Evolutionary conservation across 768 basidiomycete genomes (phyloP).

Genomic region (Mycena rosella): DNA sequence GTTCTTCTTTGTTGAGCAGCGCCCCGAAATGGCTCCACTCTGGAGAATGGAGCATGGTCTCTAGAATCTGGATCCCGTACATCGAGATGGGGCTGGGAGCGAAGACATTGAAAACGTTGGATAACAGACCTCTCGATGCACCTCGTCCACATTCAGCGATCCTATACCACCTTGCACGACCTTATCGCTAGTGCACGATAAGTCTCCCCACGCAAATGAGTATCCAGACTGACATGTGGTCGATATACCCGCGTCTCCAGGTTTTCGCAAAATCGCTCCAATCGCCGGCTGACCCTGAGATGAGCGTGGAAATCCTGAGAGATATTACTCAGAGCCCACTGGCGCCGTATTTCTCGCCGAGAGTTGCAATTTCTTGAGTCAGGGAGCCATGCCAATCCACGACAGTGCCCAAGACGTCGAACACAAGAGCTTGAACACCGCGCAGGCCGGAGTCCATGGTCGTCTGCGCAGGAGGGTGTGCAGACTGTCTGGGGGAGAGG

Average conservation of each 20-base stretch:
- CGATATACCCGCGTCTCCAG: constrained; percentile 68
- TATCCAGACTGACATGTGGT: constrained; percentile 54
- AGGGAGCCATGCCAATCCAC: constrained; percentile 60
- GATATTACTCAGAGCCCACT: constrained; percentile 38
- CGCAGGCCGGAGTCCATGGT: constrained; percentile 10
- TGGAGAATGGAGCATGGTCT: constrained; percentile 62
- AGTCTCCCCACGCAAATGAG: not conserved
- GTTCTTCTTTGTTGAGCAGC: constrained; percentile 58
- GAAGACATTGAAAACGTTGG: not conserved
- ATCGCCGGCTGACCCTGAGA: constrained; percentile 41
- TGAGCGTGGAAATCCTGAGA: not conserved
- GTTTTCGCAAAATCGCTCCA: constrained; percentile 66
- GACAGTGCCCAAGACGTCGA: constrained; percentile 65
- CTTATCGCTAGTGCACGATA: constrained; percentile 45
- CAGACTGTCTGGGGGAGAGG: not conserved
- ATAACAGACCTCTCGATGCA: constrained; percentile 67
- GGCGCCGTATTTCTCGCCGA: constrained; percentile 45
- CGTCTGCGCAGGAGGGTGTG: no score
- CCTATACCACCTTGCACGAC: constrained; percentile 62
- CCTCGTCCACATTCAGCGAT: constrained; percentile 62
- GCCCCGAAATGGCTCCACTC: constrained; percentile 65
- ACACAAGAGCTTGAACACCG: constrained; percentile 57
- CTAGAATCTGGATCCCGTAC: constrained; percentile 59
- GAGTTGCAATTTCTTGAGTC: constrained; percentile 44
- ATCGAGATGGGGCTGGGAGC: not conserved